Base-by-base conservation (phyloP, 192 early-diverging fungal genomes). In the Coemansia sp. region DNA sequence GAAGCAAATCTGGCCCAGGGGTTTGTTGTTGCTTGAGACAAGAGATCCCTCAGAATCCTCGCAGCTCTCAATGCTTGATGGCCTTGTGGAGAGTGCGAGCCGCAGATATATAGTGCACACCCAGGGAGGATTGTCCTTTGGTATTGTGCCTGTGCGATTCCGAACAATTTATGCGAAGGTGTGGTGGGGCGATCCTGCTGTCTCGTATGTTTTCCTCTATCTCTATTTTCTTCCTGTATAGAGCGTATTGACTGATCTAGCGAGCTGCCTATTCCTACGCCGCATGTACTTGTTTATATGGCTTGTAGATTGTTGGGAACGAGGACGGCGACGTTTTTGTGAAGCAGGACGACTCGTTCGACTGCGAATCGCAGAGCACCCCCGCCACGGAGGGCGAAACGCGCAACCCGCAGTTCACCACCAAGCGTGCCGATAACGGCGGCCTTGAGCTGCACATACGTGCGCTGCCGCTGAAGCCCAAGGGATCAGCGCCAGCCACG, bases 241-340 rank as follows among this genome's bases (percentile, higher is more conserved):
- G 3, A 30, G 20, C 16, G 23, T 53, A 26, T 26, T 53, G 51
- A 26, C 51, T 21, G 14, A 53, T 53, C 15, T 12, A 53, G 9
- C 8, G 23, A 8, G 51, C 51, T 53, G 51, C 26, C 51, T 53
- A 53, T 53, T 26, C 23, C 51, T 26, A 53, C 23, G 51, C 9
- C 51, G 9, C 51, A 26, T 53, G 51, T 21, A 53, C 51, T 18
- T 6, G 7, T 26, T 14, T 26, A 26, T 26, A 26, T 26, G 23
- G 3, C 24, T 53, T 35, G 62, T 81, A 81, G 78, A 81, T 81
- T 60, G 69, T 75, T 49, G 78, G 78, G 38, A 81, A 81, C 59
- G 78, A 81, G 62, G 78, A 81, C 33, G 78, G 78, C 33, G 78
- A 81, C 23, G 67, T 81, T 20, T 59, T 81, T 14, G 78, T 81